These are phyloP conservation scores for Cyberlindnera americana DNA, from an alignment of 805 yeast genomes.

Conservation along the genomic window DNA sequence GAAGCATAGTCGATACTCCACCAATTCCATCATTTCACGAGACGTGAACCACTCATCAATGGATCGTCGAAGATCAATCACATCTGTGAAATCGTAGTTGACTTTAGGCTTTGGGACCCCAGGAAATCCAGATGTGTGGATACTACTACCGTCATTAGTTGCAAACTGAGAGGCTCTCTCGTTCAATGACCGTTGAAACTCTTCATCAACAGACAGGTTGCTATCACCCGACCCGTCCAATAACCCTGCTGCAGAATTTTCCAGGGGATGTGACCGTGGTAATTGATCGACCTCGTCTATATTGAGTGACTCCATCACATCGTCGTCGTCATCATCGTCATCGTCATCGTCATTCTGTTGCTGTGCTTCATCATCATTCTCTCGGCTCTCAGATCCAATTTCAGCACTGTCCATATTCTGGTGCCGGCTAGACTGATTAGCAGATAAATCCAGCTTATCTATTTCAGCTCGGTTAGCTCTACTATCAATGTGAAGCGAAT, in stretches of 20 bases:
- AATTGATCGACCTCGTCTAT: slow-evolving; percentile 41
- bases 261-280: background rate
- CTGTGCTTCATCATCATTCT: background rate
- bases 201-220: slow-evolving; percentile 32
- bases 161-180: slow-evolving; percentile 34
- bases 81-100: slow-evolving; percentile 39
- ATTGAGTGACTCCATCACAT: slow-evolving; percentile 29
- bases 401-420: no score
- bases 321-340: slow-evolving; percentile 22
- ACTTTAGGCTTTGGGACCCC: slow-evolving; percentile 39
- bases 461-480: no score
- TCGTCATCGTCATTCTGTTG: no score
- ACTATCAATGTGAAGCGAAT: no score
- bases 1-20: slow-evolving; percentile 1
- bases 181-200: slow-evolving; percentile 30
- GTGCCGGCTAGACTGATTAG: no score
- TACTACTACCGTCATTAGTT: slow-evolving; percentile 8
- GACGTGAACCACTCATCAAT: slow-evolving; percentile 44
- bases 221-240: slow-evolving; percentile 30
- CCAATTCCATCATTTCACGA: slow-evolving; percentile 25
- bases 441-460: no score
- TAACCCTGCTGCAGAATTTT: slow-evolving; percentile 2
- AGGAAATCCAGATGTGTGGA: slow-evolving; percentile 23
- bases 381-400: no score
- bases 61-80: slow-evolving; percentile 36